A percentile compares a stretch with the other conserved stretches of the same genome.
Conservation (phyloP, 2,329 filamentous ascomycete species). For the Penicillium brevicompactum region DNA sequence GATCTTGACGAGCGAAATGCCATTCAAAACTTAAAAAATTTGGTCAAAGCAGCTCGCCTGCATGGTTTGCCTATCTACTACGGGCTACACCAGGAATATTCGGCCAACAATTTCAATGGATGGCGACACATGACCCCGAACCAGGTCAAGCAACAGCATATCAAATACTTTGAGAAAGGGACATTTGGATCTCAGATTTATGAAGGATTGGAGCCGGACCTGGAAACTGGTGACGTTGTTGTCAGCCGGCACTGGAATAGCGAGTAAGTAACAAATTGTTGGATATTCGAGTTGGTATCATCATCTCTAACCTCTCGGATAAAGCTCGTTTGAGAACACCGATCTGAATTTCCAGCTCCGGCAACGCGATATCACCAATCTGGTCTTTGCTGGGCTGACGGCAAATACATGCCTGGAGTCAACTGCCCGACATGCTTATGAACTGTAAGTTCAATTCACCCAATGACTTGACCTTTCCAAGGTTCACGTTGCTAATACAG, state of each 20-base stretch:
- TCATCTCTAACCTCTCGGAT: too few species aligned
- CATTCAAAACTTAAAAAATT: conserved; percentile 22
- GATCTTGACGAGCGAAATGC: conserved; percentile 14
- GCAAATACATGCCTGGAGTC: conserved; percentile 39
- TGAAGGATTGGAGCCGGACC: conserved; percentile 30
- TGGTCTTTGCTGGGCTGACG: conserved; percentile 35
- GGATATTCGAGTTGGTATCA: too few species aligned
- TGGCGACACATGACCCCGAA: conserved; percentile 31
- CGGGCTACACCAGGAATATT: conserved; percentile 35
- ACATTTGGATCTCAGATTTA: conserved; percentile 35
- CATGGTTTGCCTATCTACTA: conserved; percentile 38
- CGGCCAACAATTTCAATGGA: conserved; percentile 24
- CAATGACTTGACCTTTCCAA: background rate
- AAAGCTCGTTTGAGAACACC: conserved; percentile 36
- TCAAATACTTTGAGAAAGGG: conserved; percentile 24
- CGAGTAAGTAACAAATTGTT: conserved; percentile 5
- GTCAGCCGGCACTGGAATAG: conserved; percentile 38
- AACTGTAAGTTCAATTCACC: conserved; percentile 19
- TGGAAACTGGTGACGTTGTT: conserved; percentile 31
- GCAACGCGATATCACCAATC: conserved; percentile 34
- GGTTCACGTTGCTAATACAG: background rate
- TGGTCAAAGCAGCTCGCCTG: conserved; percentile 25
- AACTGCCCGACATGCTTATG: conserved; percentile 38
- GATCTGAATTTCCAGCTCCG: conserved; percentile 39
- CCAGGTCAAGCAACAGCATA: conserved; percentile 16